Evolutionary conservation across 1,139 yeast species (phyloP).

Genomic region (Blastobotrys apis): DNA sequence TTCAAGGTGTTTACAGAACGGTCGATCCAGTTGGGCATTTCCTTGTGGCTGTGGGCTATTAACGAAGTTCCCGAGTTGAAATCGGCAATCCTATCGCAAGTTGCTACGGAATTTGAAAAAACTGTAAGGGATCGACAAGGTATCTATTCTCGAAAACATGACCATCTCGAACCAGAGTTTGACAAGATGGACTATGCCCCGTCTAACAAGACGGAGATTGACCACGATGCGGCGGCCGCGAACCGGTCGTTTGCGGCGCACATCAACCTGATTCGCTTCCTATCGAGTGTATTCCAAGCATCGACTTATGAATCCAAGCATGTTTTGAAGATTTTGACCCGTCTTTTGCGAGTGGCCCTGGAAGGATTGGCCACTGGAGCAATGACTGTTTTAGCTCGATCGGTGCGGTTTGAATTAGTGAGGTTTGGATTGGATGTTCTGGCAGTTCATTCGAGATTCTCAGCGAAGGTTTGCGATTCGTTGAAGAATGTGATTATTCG

Average conservation of each 20-base stretch:
- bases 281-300: conserved; percentile 81
- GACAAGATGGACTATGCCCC: conserved; percentile 87
- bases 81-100: conserved; percentile 61
- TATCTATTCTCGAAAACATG: conserved; percentile 57
- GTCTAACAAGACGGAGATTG: conserved; percentile 60
- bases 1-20: conserved; percentile 59
- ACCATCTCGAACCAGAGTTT: conserved; percentile 59
- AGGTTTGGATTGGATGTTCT: conserved; percentile 64
- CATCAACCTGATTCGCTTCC: conserved; percentile 58
- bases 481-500: conserved; percentile 54
- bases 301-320: conserved; percentile 70
- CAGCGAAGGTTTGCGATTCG: conserved; percentile 37
- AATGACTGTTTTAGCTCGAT: conserved; percentile 75
- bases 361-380: conserved; percentile 54
- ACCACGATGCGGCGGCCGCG: conserved; percentile 48
- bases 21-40: conserved; percentile 62
- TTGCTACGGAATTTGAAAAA: conserved; percentile 63
- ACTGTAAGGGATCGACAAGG: conserved; percentile 61
- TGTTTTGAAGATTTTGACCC: conserved; percentile 63
- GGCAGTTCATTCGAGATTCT: conserved; percentile 44
- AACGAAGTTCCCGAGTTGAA: conserved; percentile 61
- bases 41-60: conserved; percentile 77
- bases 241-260: conserved; percentile 67
- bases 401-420: conserved; percentile 69
- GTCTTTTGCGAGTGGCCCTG: conserved; percentile 57